These are phyloP conservation scores for Irpex sp. DNA, from an alignment of 1,284 basidiomycete genomes.

Conservation along the genomic window DNA sequence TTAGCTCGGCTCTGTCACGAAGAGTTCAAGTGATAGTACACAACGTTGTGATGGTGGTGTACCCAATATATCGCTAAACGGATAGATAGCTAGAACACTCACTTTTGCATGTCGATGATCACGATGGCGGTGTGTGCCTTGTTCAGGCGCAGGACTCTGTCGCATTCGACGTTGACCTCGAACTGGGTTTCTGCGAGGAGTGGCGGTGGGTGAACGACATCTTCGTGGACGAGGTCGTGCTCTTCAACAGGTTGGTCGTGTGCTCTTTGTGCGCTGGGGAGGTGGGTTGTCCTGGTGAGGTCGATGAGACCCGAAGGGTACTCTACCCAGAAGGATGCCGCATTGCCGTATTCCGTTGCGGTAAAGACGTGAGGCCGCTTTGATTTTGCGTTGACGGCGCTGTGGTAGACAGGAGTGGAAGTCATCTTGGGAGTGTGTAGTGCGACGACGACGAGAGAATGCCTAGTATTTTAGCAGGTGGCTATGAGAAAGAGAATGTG, in stretches of 20 bases:
- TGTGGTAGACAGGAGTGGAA: slow-evolving; percentile 33
- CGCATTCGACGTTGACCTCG: slow-evolving; percentile 52
- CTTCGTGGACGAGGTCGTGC: slow-evolving; percentile 6
- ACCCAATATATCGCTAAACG: too few species aligned
- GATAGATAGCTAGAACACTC: background rate
- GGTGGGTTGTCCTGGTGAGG: slow-evolving; percentile 46
- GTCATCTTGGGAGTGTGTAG: too few species aligned
- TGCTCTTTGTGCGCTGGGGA: slow-evolving; percentile 19
- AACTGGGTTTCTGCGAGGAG: slow-evolving; percentile 37
- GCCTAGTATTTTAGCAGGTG: background rate
- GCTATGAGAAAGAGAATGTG: background rate
- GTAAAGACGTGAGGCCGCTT: slow-evolving; percentile 40
- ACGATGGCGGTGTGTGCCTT: slow-evolving; percentile 50
- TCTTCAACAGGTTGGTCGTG: slow-evolving; percentile 10
- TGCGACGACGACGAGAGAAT: background rate
- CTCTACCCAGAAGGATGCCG: slow-evolving; percentile 63
- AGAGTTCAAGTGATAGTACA: background rate
- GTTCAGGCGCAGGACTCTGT: slow-evolving; percentile 48
- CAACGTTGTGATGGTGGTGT: slow-evolving; percentile 17
- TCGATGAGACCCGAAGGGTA: slow-evolving; percentile 63
- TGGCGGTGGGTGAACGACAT: slow-evolving; percentile 23
- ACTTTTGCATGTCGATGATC: slow-evolving; percentile 76
- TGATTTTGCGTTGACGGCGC: slow-evolving; percentile 39
- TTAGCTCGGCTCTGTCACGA: background rate
- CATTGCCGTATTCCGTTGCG: slow-evolving; percentile 51